phyloP scores from a whole-genome alignment of 2,329 filamentous ascomycete species.

The Cladophialophora chaetospira region DNA sequence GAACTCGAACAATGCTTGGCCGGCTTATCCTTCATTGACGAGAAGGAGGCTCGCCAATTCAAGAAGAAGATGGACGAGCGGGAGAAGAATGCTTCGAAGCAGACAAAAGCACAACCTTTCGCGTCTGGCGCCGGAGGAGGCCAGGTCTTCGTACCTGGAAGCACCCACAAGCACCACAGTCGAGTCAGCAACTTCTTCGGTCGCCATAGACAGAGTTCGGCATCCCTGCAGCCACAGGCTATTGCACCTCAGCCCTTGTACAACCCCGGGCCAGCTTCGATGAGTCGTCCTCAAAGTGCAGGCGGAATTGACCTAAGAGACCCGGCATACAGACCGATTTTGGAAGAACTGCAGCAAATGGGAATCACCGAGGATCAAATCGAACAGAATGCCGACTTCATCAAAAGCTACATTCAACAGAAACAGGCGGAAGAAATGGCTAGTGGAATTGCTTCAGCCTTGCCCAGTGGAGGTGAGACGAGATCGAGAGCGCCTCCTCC shows the following conservation, averaged over 20 bases:
- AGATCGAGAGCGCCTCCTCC: conserved; percentile 54
- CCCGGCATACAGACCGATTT: conserved; percentile 61
- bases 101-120: conserved; percentile 78
- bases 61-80: conserved; percentile 96
- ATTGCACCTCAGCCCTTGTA: conserved; percentile 31
- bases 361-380: conserved; percentile 70
- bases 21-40: conserved; percentile 88
- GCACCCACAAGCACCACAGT: conserved; percentile 48
- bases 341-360: conserved; percentile 64
- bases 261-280: conserved; percentile 10
- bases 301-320: conserved; percentile 59
- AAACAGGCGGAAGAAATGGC: conserved; percentile 55
- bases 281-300: conserved; percentile 36
- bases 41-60: conserved; percentile 96
- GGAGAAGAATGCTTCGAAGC: conserved; percentile 92
- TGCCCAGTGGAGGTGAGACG: conserved; percentile 33
- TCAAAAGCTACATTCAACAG: conserved; percentile 67
- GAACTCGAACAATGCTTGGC: conserved; percentile 91
- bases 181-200: conserved; percentile 55
- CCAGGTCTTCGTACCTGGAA: conserved; percentile 43
- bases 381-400: conserved; percentile 67
- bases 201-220: conserved; percentile 53
- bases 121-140: conserved; percentile 52
- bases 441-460: conserved; percentile 44
- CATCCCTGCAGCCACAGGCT: conserved; percentile 36